Percentiles rank a stretch among this genome's conserved stretches.
Conservation (phyloP, 2,329 filamentous ascomycete species). For the Atkinsonella hypoxylon region DNA sequence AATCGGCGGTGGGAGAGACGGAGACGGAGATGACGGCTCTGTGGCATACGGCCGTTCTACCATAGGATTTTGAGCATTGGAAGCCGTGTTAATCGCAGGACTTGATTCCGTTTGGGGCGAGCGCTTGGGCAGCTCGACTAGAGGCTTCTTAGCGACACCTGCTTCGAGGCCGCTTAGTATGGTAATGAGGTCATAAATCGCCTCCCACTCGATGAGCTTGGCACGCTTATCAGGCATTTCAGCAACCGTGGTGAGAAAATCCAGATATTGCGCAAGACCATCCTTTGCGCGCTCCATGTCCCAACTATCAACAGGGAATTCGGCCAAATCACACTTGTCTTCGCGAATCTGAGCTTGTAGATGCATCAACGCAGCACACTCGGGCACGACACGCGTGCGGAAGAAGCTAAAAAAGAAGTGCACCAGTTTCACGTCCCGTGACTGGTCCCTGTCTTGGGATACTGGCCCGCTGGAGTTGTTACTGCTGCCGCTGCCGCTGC, state of each 20-base stretch:
- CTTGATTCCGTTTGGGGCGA: constrained; percentile 12
- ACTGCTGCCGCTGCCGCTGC: constrained; percentile 19
- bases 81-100: constrained; percentile 17
- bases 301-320: constrained; percentile 92
- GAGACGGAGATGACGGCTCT: constrained; percentile 15
- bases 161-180: constrained; percentile 78
- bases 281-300: constrained; percentile 97
- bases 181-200: constrained; percentile 77
- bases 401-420: constrained; percentile 92
- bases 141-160: constrained; percentile 72
- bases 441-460: constrained; percentile 33
- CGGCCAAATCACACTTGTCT: constrained; percentile 61
- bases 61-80: constrained; percentile 16
- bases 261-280: constrained; percentile 84
- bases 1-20: constrained; percentile 33
- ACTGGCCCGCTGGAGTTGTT: constrained; percentile 23
- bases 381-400: constrained; percentile 81
- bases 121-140: constrained; percentile 35
- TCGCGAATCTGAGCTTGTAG: constrained; percentile 82
- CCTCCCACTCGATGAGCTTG: constrained; percentile 84
- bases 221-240: constrained; percentile 75
- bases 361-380: constrained; percentile 89
- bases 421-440: constrained; percentile 49
- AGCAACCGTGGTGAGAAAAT: constrained; percentile 82
- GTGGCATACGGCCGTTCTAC: constrained; percentile 55